A percentile compares a stretch with the other conserved stretches of the same genome.
These are phyloP conservation scores for Coffea canephora DNA, from an alignment of 257 asterid genomes.

Conservation along the genomic window DNA sequence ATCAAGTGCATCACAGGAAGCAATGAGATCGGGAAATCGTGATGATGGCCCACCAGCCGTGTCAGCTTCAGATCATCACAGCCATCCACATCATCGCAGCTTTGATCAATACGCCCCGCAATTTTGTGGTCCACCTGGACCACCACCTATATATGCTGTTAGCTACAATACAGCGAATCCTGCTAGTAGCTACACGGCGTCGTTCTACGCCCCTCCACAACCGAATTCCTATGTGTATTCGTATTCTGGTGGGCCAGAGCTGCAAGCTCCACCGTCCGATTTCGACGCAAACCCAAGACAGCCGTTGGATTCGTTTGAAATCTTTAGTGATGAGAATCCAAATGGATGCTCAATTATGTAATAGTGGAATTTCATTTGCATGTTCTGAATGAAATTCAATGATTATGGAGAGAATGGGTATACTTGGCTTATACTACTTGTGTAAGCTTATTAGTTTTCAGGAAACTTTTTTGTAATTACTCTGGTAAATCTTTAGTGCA, in stretches of 20 bases:
- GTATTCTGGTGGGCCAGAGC: constrained; percentile 32
- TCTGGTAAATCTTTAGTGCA: no score
- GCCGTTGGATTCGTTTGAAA: constrained; percentile 74
- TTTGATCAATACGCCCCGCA: constrained; percentile 27
- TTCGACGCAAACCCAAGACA: constrained; percentile 36
- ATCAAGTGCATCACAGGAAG: constrained; percentile 29
- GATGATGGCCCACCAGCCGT: constrained; percentile 25
- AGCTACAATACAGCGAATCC: constrained; percentile 72
- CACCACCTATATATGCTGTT: constrained; percentile 43
- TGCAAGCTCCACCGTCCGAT: constrained; percentile 37
- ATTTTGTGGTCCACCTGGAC: constrained; percentile 20
- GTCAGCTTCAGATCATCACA: constrained; percentile 20
- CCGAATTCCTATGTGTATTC: constrained; percentile 44
- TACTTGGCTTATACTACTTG: constrained; percentile 37
- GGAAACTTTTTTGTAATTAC: not conserved
- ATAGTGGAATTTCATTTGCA: constrained; percentile 18
- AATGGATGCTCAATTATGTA: constrained; percentile 64
- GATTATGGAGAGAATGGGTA: not conserved
- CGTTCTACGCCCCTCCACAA: constrained; percentile 50
- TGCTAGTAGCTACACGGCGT: constrained; percentile 39
- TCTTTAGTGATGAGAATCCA: constrained; percentile 79
- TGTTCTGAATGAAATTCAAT: not conserved
- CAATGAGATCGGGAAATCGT: constrained; percentile 25
- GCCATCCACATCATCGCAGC: constrained; percentile 37
- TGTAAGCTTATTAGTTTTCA: constrained; percentile 15